Conservation (phyloP, 2,329 filamentous ascomycete species). For the Trichoderma arundinaceum region DNA sequence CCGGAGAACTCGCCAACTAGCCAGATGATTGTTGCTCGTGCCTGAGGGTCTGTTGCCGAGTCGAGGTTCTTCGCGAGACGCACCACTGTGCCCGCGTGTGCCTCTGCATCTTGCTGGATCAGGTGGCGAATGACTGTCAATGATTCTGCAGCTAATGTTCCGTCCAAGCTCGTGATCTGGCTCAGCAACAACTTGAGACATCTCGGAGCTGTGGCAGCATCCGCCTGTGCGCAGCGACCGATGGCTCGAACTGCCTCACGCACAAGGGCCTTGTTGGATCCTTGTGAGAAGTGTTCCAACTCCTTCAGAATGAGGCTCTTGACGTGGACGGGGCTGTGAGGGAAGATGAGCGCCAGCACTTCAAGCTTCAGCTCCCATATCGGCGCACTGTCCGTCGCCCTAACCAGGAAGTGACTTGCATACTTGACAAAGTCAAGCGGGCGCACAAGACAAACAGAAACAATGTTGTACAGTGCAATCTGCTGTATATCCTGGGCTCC, state of each 20-base stretch:
- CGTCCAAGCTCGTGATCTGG: constrained; percentile 87
- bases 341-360: constrained; percentile 87
- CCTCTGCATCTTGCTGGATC: constrained; percentile 85
- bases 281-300: constrained; percentile 88
- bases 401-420: constrained; percentile 86
- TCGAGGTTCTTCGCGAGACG: constrained; percentile 90
- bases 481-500: constrained; percentile 87
- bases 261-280: constrained; percentile 74
- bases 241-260: constrained; percentile 91
- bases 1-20: constrained; percentile 93
- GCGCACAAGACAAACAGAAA: constrained; percentile 80
- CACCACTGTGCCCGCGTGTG: constrained; percentile 84
- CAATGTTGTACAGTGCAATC: constrained; percentile 90
- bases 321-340: constrained; percentile 73
- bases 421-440: constrained; percentile 87
- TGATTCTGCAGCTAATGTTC: constrained; percentile 87
- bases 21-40: constrained; percentile 95
- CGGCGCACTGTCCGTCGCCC: constrained; percentile 75
- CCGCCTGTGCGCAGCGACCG: constrained; percentile 86
- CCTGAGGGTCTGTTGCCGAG: constrained; percentile 82
- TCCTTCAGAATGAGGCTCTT: constrained; percentile 91
- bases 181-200: constrained; percentile 83
- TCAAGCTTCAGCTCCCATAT: constrained; percentile 95
- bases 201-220: constrained; percentile 71
- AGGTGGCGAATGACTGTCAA: constrained; percentile 94